phyloP scores from a whole-genome alignment of 192 early-diverging fungal genomes.

The Dissophora globulifera region DNA sequence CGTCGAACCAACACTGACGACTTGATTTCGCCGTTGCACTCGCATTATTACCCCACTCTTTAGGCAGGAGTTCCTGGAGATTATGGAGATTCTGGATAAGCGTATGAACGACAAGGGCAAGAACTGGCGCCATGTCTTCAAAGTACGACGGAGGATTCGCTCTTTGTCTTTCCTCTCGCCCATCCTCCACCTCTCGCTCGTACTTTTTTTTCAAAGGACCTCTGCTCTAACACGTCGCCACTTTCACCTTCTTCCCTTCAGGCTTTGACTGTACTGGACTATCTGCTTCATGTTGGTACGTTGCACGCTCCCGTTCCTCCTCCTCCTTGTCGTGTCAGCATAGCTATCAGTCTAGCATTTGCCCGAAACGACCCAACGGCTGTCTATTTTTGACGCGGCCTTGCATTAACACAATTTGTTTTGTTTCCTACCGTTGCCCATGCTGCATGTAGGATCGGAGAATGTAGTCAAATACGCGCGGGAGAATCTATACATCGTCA shows the following conservation, averaged over 20 bases:
- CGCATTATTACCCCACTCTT: not conserved
- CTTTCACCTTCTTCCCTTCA: conserved; percentile 47
- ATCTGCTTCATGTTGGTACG: conserved; percentile 74
- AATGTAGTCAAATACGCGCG: conserved; percentile 86
- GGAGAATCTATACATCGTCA: conserved; percentile 93
- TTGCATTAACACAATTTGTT: too few relatives aligned
- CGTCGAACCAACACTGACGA: too few relatives aligned
- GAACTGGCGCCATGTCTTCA: conserved; percentile 99
- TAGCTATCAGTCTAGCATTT: conserved; percentile 5
- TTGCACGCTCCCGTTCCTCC: too few relatives aligned
- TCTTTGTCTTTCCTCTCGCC: too few relatives aligned
- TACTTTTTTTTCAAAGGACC: too few relatives aligned
- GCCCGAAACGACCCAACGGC: not conserved
- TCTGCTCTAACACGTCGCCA: too few relatives aligned
- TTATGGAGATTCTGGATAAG: conserved; percentile 99
- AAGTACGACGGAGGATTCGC: conserved; percentile 65
- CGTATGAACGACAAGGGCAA: conserved; percentile 97
- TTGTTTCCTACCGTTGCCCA: too few relatives aligned
- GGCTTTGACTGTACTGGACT: conserved; percentile 89
- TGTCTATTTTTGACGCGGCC: not conserved
- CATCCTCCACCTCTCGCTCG: too few relatives aligned
- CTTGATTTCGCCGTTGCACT: too few relatives aligned
- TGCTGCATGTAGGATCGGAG: conserved; percentile 75
- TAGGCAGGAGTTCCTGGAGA: conserved; percentile 90
- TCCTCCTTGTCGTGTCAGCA: too few relatives aligned